phyloP scores from a whole-genome alignment of 495 filamentous ascomycete genomes.

The Aspergillus bertholletiae region DNA sequence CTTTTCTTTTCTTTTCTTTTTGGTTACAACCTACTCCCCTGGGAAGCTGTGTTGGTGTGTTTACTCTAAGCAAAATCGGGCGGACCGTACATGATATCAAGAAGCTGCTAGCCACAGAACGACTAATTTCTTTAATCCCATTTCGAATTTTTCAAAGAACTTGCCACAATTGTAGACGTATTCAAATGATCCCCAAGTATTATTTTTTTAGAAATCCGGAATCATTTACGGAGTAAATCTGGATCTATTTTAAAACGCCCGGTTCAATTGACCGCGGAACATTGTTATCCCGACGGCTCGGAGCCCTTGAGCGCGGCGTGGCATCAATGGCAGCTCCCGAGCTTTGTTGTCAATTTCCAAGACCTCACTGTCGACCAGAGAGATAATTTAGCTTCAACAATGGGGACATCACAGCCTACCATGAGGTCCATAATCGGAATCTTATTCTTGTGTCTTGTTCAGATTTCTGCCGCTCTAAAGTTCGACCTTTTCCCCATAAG shows the following conservation, averaged over 20 bases:
- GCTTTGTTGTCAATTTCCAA: conserved; percentile 14
- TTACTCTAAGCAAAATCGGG: background rate
- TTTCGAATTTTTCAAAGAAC: background rate
- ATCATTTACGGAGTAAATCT: background rate
- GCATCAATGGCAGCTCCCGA: conserved; percentile 23
- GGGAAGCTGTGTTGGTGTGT: background rate
- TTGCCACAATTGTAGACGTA: background rate
- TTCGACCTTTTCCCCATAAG: conserved; percentile 82
- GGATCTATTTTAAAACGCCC: background rate
- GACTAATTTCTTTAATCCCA: background rate
- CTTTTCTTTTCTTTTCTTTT: no score
- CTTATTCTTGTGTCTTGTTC: conserved; percentile 42
- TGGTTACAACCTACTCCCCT: background rate
- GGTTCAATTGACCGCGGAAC: conserved; percentile 5
- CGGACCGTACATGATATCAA: background rate
- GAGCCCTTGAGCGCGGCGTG: conserved; percentile 22
- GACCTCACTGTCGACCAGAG: conserved; percentile 24
- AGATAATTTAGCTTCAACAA: conserved; percentile 20
- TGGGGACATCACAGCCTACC: conserved; percentile 31
- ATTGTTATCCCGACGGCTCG: conserved; percentile 2
- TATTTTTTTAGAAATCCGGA: background rate
- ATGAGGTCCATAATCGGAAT: conserved; percentile 36
- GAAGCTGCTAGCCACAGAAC: background rate
- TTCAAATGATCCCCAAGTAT: background rate
- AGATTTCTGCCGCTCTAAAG: conserved; percentile 74